Evolutionary conservation across 495 filamentous ascomycete genomes (phyloP).

Genomic region (Collariella sp.): DNA sequence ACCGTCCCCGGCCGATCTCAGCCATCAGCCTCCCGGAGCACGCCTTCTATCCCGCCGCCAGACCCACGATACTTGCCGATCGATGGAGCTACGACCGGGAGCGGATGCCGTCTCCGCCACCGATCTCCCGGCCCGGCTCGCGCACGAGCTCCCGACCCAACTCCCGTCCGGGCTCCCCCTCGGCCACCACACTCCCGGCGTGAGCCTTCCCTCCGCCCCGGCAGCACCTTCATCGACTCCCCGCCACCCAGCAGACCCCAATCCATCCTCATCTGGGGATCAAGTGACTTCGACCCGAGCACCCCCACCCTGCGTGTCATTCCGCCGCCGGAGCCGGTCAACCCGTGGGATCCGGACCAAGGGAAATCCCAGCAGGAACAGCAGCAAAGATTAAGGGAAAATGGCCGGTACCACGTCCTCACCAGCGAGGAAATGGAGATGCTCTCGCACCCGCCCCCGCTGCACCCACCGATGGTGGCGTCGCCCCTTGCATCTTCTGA

Average conservation of each 20-base stretch:
- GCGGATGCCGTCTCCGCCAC: constrained; percentile 5
- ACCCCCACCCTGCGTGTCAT: not conserved
- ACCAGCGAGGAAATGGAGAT: constrained; percentile 7
- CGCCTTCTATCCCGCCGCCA: not conserved
- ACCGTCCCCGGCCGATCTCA: not conserved
- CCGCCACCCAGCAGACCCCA: not conserved
- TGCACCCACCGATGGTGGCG: not conserved
- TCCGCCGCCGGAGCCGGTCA: not conserved
- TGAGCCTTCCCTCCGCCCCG: not conserved
- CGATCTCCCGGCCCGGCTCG: not conserved
- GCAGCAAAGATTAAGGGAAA: no score
- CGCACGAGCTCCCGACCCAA: not conserved
- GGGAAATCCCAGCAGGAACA: no score
- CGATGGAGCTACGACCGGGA: constrained; percentile 12
- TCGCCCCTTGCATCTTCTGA: not conserved
- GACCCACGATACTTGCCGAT: not conserved
- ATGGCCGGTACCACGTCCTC: constrained; percentile 1
- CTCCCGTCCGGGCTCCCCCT: constrained; percentile 1
- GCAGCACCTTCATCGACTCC: constrained; percentile 4
- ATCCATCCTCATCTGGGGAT: not conserved
- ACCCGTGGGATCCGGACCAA: not conserved
- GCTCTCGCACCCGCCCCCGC: constrained; percentile 1
- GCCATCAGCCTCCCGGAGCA: not conserved
- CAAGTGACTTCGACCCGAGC: not conserved
- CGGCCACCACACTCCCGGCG: not conserved